Percentiles rank a stretch among this genome's conserved stretches.
Conservation (phyloP, 176 grass and related monocot genomes). For the Thinopyrum elongatum region DNA sequence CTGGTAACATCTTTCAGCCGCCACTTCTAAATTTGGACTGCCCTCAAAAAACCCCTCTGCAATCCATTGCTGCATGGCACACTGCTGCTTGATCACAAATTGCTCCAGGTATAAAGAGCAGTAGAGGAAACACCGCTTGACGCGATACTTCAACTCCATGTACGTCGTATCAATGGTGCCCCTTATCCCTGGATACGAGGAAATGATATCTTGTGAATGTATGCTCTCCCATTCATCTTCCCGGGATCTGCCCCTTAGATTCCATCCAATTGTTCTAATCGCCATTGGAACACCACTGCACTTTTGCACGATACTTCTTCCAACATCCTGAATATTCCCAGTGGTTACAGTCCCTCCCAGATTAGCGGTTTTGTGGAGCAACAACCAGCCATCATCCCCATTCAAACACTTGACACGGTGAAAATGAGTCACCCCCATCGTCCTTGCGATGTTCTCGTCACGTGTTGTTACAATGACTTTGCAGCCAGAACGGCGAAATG, state of each 20-base stretch:
- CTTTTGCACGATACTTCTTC: constrained; percentile 51
- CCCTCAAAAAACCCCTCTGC: constrained; percentile 38
- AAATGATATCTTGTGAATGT: constrained; percentile 21
- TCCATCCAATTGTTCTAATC: constrained; percentile 48
- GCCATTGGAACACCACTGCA: constrained; percentile 61
- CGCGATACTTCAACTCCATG: constrained; percentile 45
- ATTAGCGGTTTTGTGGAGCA: constrained; percentile 39
- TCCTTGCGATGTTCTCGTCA: constrained; percentile 36
- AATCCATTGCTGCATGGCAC: constrained; percentile 56
- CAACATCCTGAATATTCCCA: constrained; percentile 43
- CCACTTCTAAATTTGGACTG: constrained; percentile 23
- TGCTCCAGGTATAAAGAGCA: constrained; percentile 51
- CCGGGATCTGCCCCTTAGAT: constrained; percentile 32
- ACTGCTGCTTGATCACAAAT: constrained; percentile 27
- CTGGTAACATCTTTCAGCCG: constrained; percentile 45
- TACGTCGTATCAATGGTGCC: constrained; percentile 45
- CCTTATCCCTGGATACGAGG: not conserved
- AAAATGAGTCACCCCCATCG: constrained; percentile 26
- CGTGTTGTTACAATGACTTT: constrained; percentile 52
- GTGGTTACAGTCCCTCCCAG: not conserved
- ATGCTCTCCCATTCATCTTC: constrained; percentile 42
- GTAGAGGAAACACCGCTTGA: constrained; percentile 65
- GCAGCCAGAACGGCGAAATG: constrained; percentile 17
- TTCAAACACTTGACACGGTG: constrained; percentile 38
- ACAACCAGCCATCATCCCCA: constrained; percentile 49